These are phyloP conservation scores for Lentinus polychrous DNA, from an alignment of 1,284 basidiomycete species.

Conservation along the genomic window DNA sequence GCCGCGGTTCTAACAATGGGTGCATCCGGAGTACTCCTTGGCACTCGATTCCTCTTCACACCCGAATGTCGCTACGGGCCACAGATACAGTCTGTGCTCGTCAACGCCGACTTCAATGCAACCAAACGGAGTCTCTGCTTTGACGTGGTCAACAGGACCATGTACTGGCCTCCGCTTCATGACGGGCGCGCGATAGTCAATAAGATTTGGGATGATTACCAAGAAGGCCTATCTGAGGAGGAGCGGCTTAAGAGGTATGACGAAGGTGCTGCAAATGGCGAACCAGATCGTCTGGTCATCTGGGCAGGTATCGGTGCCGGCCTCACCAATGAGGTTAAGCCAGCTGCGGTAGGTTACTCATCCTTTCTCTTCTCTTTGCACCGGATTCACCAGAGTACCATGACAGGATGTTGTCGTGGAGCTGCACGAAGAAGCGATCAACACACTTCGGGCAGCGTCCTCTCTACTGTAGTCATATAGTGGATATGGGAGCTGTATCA, in stretches of 20 bases:
- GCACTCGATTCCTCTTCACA: constrained; percentile 67
- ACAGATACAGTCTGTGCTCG: constrained; percentile 47
- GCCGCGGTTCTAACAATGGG: constrained; percentile 62
- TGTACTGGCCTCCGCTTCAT: constrained; percentile 62
- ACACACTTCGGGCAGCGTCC: constrained; percentile 4
- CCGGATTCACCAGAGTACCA: too few relatives aligned
- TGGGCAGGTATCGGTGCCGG: constrained; percentile 69
- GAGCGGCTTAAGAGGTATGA: constrained; percentile 37
- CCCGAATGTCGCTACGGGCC: constrained; percentile 57
- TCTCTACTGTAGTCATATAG: not conserved
- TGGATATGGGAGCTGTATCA: too few relatives aligned
- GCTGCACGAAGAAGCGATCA: constrained; percentile 36
- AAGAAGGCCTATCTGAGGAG: constrained; percentile 41
- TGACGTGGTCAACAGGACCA: constrained; percentile 51
- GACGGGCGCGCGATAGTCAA: constrained; percentile 59
- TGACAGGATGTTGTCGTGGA: constrained; percentile 44
- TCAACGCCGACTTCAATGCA: constrained; percentile 38
- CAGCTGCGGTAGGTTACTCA: constrained; percentile 43
- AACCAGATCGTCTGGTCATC: constrained; percentile 47
- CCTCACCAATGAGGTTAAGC: constrained; percentile 44
- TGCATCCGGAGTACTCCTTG: constrained; percentile 57
- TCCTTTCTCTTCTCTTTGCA: not conserved
- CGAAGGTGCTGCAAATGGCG: constrained; percentile 36
- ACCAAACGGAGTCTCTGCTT: constrained; percentile 66
- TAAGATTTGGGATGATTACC: constrained; percentile 51